phyloP scores from a whole-genome alignment of 768 basidiomycete genomes.

The Trametes meyenii region DNA sequence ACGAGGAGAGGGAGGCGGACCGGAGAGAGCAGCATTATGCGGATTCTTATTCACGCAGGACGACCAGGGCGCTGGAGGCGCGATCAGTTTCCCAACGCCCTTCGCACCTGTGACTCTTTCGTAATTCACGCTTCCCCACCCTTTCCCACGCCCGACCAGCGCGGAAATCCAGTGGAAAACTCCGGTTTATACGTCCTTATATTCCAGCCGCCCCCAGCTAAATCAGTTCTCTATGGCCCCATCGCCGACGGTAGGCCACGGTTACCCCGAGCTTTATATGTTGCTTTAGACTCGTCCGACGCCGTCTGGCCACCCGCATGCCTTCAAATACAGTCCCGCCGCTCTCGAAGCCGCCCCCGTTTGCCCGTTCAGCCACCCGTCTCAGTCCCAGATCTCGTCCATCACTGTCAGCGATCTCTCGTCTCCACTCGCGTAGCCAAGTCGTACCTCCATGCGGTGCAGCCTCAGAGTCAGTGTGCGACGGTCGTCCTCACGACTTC shows the following conservation, averaged over 20 bases:
- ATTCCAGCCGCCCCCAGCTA: not conserved
- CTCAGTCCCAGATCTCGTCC: no score
- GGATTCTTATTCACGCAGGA: conserved; percentile 23
- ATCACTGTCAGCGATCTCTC: no score
- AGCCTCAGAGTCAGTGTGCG: no score
- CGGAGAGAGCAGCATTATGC: conserved; percentile 19
- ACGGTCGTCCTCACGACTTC: no score
- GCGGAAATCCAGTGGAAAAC: conserved; percentile 7
- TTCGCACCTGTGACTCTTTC: conserved; percentile 20
- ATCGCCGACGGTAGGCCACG: conserved; percentile 12
- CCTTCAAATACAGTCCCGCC: no score
- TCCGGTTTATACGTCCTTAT: not conserved
- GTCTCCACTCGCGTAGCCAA: no score
- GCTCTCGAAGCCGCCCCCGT: no score
- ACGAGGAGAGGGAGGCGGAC: conserved; percentile 13
- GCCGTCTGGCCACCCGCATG: no score
- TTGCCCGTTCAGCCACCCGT: no score
- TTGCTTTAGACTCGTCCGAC: no score
- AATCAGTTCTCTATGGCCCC: not conserved
- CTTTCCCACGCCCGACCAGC: conserved; percentile 7
- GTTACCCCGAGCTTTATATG: no score
- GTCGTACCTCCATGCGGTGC: no score
- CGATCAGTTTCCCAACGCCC: conserved; percentile 21
- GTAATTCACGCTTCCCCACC: conserved; percentile 11
- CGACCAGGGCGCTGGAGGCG: conserved; percentile 23